phyloP scores from a whole-genome alignment of 148 eudicot species.

The Polygonum maritimum region DNA sequence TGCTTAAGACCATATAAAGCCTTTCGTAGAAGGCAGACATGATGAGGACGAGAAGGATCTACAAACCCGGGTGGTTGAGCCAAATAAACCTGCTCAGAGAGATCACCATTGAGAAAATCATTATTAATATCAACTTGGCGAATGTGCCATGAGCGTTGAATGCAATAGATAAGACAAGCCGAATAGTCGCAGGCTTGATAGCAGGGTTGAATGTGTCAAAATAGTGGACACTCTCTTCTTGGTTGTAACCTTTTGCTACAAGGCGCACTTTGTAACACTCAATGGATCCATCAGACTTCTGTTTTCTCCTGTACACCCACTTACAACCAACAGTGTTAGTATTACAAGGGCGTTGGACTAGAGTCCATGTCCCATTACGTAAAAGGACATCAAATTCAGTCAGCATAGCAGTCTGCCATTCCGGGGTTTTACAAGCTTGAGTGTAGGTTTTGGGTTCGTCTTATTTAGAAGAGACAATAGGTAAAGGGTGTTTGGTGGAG shows the following conservation, averaged over 20 bases:
- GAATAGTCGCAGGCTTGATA: background rate
- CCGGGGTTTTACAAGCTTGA: background rate
- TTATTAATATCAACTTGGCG: no score
- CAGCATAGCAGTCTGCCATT: background rate
- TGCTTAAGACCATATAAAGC: slow-evolving; percentile 4
- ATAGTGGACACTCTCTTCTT: slow-evolving; percentile 5
- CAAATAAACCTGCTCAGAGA: background rate
- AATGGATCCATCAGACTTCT: background rate
- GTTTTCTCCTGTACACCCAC: slow-evolving; percentile 10
- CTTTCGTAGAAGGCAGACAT: background rate
- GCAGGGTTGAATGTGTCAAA: slow-evolving; percentile 8
- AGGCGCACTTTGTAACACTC: slow-evolving; percentile 12
- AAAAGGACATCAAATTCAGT: background rate
- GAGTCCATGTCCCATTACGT: no score
- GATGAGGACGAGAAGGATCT: background rate
- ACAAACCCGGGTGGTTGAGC: background rate
- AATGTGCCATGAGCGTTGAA: no score
- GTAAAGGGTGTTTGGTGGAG: background rate
- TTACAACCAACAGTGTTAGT: slow-evolving; percentile 6
- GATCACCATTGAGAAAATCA: no score
- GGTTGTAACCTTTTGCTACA: slow-evolving; percentile 11
- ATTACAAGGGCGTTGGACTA: background rate
- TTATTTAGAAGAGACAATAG: no score
- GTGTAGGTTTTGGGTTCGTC: no score
- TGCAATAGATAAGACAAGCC: no score